Base-by-base conservation (phyloP, 441 rosid species). In the Cnidoscolus chayamansa region DNA sequence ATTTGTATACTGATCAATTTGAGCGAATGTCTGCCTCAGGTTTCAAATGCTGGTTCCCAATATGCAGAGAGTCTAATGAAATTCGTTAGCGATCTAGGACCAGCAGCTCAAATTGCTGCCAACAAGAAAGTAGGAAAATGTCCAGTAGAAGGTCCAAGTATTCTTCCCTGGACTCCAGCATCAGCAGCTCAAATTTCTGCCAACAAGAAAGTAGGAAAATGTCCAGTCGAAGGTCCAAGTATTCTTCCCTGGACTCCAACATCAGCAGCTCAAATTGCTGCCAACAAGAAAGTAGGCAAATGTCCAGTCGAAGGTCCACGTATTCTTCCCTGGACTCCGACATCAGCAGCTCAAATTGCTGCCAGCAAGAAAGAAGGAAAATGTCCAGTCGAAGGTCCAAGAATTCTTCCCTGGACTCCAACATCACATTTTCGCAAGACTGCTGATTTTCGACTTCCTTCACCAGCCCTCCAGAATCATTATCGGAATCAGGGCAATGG, bases 31-130 rank as follows among this genome's bases (percentile, higher is more conserved):
- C 10, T 48, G 40, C 67, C 74, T 77, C 25, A 85, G 89, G 74
- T 49, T 74, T 51, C 68, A 32, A 57, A 67, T 31, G 74, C 73
- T 67, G 72, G 66, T 20, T 3, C 49, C 20, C 73, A 71, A 19
- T 82, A 78, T 66, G 43, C 12, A 15, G 75, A 78, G 50, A 86
- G 91, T 76, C 47, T 80, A 31, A 40, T 31, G 65, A 48, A 32
- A 48, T 86, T 81, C 80, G 68, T 57, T 16, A 56, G 80, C 16
- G 84, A 76, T 74, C 67, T 82, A 79, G 87, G 89, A 57, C 81
- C 86, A 62, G 74, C 67, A 55, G 87, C 79, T 55, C 81, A 84
- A 74, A 67, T 2, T 63, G 76, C 79, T 60, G 81, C 86, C 71
- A 57, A 32, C 72, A 76, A 60, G 79, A 82, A 68, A 68, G 58